Conservation (phyloP, 73 alveolate genomes). For the Tetrahymena thermophila region DNA sequence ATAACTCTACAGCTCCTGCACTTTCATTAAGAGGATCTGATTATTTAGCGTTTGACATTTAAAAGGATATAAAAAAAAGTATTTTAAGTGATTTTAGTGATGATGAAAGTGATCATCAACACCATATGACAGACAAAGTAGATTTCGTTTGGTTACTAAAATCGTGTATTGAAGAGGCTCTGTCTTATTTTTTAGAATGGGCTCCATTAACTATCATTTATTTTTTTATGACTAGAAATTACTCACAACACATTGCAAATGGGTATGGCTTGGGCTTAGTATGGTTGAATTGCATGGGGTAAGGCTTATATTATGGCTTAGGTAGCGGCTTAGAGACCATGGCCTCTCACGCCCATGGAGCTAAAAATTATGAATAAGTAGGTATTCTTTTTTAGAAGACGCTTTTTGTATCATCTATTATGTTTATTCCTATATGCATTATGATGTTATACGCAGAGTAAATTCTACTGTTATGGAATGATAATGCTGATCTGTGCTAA, state of each 20-base stretch:
- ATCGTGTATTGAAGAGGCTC: not conserved
- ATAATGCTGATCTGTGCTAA: not conserved
- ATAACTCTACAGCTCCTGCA: not conserved
- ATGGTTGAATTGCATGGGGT: not conserved
- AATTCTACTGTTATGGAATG: not conserved
- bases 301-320: not conserved
- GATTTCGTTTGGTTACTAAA: not conserved
- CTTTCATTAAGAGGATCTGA: not conserved
- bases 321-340: slow-evolving; percentile 5
- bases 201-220: not conserved
- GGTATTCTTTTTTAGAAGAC: slow-evolving; percentile 6
- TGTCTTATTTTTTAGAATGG: not conserved
- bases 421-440: slow-evolving; percentile 10
- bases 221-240: not conserved
- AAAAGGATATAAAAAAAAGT: not conserved
- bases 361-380: slow-evolving; percentile 9
- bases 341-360: slow-evolving; percentile 19
- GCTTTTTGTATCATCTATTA: not conserved
- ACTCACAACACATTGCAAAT: not conserved
- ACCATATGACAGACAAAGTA: not conserved
- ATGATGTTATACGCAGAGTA: not conserved
- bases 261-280: not conserved
- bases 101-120: not conserved
- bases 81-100: not conserved
- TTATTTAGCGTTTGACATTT: not conserved